phyloP scores from a whole-genome alignment of 768 basidiomycete genomes.

The Podaxis sp. region DNA sequence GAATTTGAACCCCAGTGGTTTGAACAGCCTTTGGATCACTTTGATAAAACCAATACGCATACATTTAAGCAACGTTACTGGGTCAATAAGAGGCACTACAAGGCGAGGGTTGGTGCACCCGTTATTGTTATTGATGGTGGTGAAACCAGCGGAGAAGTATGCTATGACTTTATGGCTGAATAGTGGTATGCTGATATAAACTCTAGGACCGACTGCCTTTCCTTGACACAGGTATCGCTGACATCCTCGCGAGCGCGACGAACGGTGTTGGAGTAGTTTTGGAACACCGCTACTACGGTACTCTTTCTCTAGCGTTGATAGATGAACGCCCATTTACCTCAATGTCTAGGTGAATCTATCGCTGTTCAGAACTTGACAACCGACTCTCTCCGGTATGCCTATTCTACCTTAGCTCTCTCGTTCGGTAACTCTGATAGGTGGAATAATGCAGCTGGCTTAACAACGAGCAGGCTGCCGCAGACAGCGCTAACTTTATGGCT shows the following conservation, averaged over 20 bases:
- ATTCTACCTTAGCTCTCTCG: neutral
- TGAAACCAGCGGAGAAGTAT: constrained; percentile 82
- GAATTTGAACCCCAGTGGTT: constrained; percentile 70
- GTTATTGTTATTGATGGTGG: constrained; percentile 93
- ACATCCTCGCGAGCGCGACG: constrained; percentile 81
- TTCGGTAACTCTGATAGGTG: neutral
- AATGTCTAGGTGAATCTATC: constrained; percentile 16
- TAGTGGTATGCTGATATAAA: neutral
- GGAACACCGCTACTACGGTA: constrained; percentile 91
- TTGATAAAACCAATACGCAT: constrained; percentile 47
- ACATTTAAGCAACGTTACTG: constrained; percentile 91
- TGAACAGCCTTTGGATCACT: constrained; percentile 85
- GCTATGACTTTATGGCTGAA: constrained; percentile 18
- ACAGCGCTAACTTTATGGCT: constrained; percentile 90
- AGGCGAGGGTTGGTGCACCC: constrained; percentile 67
- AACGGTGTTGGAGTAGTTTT: constrained; percentile 89
- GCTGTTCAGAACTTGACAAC: constrained; percentile 21
- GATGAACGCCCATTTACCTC: neutral
- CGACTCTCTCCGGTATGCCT: constrained; percentile 19
- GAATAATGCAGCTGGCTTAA: constrained; percentile 69
- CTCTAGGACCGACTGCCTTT: constrained; percentile 50
- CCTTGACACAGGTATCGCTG: constrained; percentile 80
- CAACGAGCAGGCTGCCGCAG: constrained; percentile 86
- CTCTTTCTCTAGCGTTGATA: neutral
- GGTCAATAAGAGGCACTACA: constrained; percentile 83